Base-by-base conservation (phyloP, 2,329 filamentous ascomycete genomes). In the Aspergillus caelatus region DNA sequence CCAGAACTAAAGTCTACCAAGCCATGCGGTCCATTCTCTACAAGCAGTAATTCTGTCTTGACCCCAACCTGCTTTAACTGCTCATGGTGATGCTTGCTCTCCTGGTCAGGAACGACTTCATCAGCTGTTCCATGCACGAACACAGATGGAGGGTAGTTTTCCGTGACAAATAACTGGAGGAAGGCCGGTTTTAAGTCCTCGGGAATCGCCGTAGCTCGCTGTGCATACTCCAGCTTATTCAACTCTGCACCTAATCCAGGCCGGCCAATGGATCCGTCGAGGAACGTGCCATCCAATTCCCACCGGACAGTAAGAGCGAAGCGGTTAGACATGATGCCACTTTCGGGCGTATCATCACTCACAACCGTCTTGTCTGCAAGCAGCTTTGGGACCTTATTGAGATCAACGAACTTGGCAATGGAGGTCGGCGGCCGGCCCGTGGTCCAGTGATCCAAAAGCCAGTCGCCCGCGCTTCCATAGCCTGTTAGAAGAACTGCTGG, bases 121-220 rank as follows among this genome's bases (percentile, higher is more conserved):
- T 71, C 69, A 4, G 61, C 64, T 5, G 62, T 64, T 0, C 69
- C 69, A 61, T 71, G 69, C 53, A 71, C 68, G 45, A 71, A 67
- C 16, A 70, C 60, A 11, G 65, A 63, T 8, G 69, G 69, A 9
- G 69, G 68, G 48, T 71, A 65, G 16, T 57, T 56, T 21, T 28
- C 58, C 0, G 30, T 53, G 30, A 71, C 68, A 28, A 68, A 68
- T 14, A 57, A 34, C 56, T 71, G 63, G 48, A 70, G 45, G 14
- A 71, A 60, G 1, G 62, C 66, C 1, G 61, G 56, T 36, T 65
- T 67, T 21, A 70, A 30, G 1, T 68, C 58, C 21, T 62, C 60
- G 0, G 68, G 69, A 23, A 70, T 45, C 26, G 57, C 52, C 12
- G 53, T 57, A 32, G 57, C 63, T 19, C 69, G 53, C 26, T 61